Conservation (phyloP, 768 basidiomycete species). For the Serpula lacrymans region DNA sequence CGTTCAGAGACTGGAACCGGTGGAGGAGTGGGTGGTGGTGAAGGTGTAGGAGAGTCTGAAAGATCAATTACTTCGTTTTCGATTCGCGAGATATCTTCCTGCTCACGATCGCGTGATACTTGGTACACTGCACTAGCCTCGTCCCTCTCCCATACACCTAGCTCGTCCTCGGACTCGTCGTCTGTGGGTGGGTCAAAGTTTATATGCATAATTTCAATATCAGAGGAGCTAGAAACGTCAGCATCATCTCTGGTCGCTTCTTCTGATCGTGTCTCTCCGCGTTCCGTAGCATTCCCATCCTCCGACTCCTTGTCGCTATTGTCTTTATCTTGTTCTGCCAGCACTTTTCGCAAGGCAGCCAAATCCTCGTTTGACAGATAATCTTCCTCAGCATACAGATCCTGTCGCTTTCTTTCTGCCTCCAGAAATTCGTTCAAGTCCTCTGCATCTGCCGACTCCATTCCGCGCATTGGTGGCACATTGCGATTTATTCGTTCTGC, state of each 20-base stretch:
- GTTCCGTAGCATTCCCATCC: conserved; percentile 9
- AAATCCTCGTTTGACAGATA: conserved; percentile 17
- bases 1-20: no score
- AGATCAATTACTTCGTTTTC: conserved; percentile 34
- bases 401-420: conserved; percentile 53
- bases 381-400: conserved; percentile 28
- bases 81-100: conserved; percentile 24
- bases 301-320: conserved; percentile 8
- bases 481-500: conserved; percentile 23
- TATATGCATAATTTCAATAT: conserved; percentile 1
- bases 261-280: conserved; percentile 4
- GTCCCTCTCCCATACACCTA: conserved; percentile 38
- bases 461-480: conserved; percentile 42
- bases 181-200: conserved; percentile 10
- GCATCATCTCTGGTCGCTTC: no score
- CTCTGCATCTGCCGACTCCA: conserved; percentile 51
- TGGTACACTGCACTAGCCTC: conserved; percentile 39
- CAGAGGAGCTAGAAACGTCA: no score
- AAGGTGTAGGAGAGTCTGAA: neutral
- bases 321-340: conserved; percentile 11
- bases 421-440: conserved; percentile 67
- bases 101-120: conserved; percentile 11
- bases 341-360: conserved; percentile 11
- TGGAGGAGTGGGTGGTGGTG: neutral
- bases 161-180: conserved; percentile 47